phyloP scores from a whole-genome alignment of 1,284 basidiomycete genomes.

The Boletellus deceptivus region DNA sequence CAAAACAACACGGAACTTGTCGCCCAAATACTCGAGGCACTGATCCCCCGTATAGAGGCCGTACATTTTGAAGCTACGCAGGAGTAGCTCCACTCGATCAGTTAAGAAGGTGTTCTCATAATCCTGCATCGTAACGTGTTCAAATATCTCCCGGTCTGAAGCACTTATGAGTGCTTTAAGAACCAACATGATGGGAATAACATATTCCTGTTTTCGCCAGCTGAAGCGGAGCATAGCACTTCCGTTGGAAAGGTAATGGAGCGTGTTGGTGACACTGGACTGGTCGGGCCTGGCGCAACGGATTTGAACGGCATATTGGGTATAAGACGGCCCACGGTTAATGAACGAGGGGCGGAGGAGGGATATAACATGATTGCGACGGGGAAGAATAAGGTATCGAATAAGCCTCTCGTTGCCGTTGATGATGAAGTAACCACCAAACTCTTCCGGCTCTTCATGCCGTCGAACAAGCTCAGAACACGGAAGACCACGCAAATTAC shows the following conservation, averaged over 20 bases:
- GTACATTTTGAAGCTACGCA: constrained; percentile 95
- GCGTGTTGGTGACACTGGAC: constrained; percentile 89
- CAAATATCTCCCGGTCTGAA: constrained; percentile 97
- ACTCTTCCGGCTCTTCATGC: constrained; percentile 97
- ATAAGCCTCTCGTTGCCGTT: constrained; percentile 99
- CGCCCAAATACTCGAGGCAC: constrained; percentile 95
- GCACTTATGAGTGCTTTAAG: constrained; percentile 94
- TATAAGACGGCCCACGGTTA: constrained; percentile 94
- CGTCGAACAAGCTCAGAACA: constrained; percentile 85
- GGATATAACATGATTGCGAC: constrained; percentile 86
- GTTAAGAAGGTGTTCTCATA: constrained; percentile 97
- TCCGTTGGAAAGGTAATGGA: constrained; percentile 97
- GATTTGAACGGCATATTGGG: constrained; percentile 92
- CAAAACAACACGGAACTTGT: constrained; percentile 95
- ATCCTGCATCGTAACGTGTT: constrained; percentile 96
- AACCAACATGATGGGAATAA: constrained; percentile 96
- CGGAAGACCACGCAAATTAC: constrained; percentile 85
- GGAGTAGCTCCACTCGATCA: constrained; percentile 96
- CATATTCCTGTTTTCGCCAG: constrained; percentile 99
- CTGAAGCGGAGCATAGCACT: constrained; percentile 95
- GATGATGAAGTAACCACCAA: constrained; percentile 98
- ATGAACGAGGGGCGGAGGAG: constrained; percentile 84
- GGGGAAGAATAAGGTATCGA: constrained; percentile 92
- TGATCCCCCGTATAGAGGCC: constrained; percentile 87
- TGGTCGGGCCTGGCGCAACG: constrained; percentile 93